Percentiles rank a stretch among this genome's conserved stretches.
Conservation (phyloP, 1,284 basidiomycete genomes). For the Athelia sp. region DNA sequence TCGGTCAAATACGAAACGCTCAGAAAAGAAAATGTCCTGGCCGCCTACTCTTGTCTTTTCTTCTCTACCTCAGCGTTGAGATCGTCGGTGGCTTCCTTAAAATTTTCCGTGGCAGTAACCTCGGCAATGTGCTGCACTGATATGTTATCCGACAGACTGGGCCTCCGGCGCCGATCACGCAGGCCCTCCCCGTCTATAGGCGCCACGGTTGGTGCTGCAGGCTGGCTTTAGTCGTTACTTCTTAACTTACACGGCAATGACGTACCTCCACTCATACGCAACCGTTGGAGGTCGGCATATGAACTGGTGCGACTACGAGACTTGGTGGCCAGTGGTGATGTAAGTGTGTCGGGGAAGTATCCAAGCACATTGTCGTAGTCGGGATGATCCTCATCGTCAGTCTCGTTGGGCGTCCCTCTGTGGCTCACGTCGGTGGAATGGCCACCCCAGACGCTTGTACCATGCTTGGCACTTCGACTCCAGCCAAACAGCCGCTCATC, state of each 20-base stretch:
- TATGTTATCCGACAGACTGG: slow-evolving; percentile 60
- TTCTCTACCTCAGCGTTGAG: slow-evolving; percentile 60
- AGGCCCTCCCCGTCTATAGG: slow-evolving; percentile 20
- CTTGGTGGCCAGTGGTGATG: slow-evolving; percentile 30
- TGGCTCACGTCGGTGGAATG: slow-evolving; percentile 52
- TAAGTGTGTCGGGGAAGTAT: slow-evolving; percentile 46
- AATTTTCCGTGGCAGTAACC: slow-evolving; percentile 47
- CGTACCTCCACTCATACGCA: slow-evolving; percentile 35
- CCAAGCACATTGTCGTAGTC: slow-evolving; percentile 78
- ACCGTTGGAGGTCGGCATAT: slow-evolving; percentile 72
- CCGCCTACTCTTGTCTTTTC: slow-evolving; percentile 20
- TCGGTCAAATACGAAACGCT: slow-evolving; percentile 9
- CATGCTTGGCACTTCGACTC: slow-evolving; percentile 67
- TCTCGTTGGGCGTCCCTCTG: slow-evolving; percentile 60
- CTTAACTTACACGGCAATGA: not conserved
- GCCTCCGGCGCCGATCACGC: slow-evolving; percentile 46
- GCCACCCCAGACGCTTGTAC: slow-evolving; percentile 76
- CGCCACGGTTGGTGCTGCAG: too few relatives aligned
- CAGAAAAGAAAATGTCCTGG: not conserved
- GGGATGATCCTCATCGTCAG: slow-evolving; percentile 74
- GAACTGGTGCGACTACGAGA: slow-evolving; percentile 67
- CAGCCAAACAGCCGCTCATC: slow-evolving; percentile 93
- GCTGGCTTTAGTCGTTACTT: too few relatives aligned
- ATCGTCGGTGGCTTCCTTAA: slow-evolving; percentile 51
- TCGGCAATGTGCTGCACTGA: slow-evolving; percentile 57